Base-by-base conservation (phyloP, 129 eudicot species). In the Gnaphalium uliginosum region DNA sequence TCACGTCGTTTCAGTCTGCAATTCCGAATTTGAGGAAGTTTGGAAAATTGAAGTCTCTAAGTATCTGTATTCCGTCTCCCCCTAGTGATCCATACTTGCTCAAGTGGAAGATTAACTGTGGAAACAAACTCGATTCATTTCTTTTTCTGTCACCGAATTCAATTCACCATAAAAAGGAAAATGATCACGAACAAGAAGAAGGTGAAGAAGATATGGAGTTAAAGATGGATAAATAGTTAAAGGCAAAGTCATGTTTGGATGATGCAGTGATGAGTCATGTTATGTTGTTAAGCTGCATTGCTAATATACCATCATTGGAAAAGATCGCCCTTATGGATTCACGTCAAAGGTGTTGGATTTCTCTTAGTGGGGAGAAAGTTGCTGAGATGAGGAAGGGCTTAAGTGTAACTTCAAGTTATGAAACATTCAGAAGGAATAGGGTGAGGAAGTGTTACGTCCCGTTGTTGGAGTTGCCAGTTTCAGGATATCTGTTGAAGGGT, bases 51-150 rank as follows among this genome's bases (percentile, higher is more conserved):
- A 56, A 76, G 53, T 71, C 77, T 43, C 56, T 81, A 19, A 4
- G 41, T 27, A 10, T 81, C 61, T 50, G 61, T 17, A 17, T 43
- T 63, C 56, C 65, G 51, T 10, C 13, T 19, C 26, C 78, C 11
- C 11, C 77, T 19, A 8, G 21, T 8, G 22, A 13, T 27, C 46
- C 30, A 21, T 73, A 6, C 54, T 35, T 71, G 17, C 7, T 32
- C 73, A 35, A 63, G 62, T 76, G 81, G 81, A 68, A 63, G 39
- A 69, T 39, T 7, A 81, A 50, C 14, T 81, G 8, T 22, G 79
- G 54, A 21, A 69, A 62, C 29, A 57, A 19, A 21, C 14, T 81
- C 26, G 81, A 74, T 17, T 57, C 64, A n/a, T 17, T 81, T 15
- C 22, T 75, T 9, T 39, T 50, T 23, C 77, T 74, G 9, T 26